Evolutionary conservation across 805 yeast species (phyloP).

Genomic region (Sporopachydermia quercuum): DNA sequence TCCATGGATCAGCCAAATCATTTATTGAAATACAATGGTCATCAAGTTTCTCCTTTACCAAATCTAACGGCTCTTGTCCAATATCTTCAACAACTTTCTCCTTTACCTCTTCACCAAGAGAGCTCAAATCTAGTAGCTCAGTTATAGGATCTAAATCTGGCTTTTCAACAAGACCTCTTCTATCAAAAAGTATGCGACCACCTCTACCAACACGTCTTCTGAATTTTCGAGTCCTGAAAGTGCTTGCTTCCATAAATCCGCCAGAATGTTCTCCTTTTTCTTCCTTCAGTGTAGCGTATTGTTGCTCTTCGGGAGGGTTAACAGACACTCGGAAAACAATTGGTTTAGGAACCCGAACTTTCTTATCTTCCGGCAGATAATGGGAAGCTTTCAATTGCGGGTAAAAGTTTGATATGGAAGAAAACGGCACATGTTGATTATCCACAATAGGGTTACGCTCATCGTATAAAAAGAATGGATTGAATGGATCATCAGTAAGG

Average conservation of each 20-base stretch:
- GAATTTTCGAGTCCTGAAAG: conserved; percentile 31
- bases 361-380: conserved; percentile 25
- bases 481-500: conserved; percentile 72
- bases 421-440: conserved; percentile 56
- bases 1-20: conserved; percentile 15
- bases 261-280: conserved; percentile 19
- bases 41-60: conserved; percentile 14
- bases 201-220: conserved; percentile 66
- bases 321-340: neutral
- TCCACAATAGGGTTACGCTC: conserved; percentile 35
- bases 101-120: conserved; percentile 12
- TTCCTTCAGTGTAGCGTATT: conserved; percentile 8
- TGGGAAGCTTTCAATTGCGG: conserved; percentile 45
- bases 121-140: conserved; percentile 25
- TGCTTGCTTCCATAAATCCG: conserved; percentile 25
- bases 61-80: conserved; percentile 8
- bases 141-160: conserved; percentile 21
- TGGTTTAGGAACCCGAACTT: neutral
- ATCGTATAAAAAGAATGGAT: conserved; percentile 63
- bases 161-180: conserved; percentile 37
- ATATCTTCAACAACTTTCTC: conserved; percentile 13
- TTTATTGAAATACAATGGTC: conserved; percentile 25
- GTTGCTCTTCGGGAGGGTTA: conserved; percentile 4
- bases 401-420: conserved; percentile 45
- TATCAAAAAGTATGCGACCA: conserved; percentile 58